A percentile compares a stretch with the other conserved stretches of the same genome.
Evolutionary conservation across 2,329 filamentous ascomycete species (phyloP).

Genomic region (Tolypocladium inflatum): DNA sequence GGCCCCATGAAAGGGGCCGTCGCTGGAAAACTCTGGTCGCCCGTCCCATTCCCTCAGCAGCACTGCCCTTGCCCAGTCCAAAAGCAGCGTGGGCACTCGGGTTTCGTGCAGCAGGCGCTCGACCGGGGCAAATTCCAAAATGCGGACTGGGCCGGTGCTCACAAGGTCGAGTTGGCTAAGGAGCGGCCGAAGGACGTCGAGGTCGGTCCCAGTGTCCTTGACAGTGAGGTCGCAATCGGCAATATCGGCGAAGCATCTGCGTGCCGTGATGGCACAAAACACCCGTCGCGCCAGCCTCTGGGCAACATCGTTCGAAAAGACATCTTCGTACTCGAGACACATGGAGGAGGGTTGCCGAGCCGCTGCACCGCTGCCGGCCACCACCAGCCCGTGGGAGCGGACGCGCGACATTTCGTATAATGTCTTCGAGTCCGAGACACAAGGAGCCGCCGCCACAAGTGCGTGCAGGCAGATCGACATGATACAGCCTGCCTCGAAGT

Average conservation of each 20-base stretch:
- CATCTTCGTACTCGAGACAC: slow-evolving; percentile 53
- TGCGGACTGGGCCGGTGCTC: slow-evolving; percentile 31
- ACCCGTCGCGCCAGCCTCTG: slow-evolving; percentile 48
- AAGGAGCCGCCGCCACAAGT: slow-evolving; percentile 47
- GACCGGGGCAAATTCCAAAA: slow-evolving; percentile 37
- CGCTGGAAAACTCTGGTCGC: slow-evolving; percentile 56
- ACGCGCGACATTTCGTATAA: slow-evolving; percentile 53
- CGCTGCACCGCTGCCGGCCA: slow-evolving; percentile 35
- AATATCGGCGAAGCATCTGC: slow-evolving; percentile 40
- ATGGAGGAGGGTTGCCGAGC: slow-evolving; percentile 37
- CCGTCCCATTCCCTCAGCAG: slow-evolving; percentile 78
- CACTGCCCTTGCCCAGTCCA: slow-evolving; percentile 67
- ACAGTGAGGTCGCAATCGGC: slow-evolving; percentile 23
- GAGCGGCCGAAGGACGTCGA: slow-evolving; percentile 37
- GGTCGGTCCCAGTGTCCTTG: slow-evolving; percentile 18
- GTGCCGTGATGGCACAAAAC: slow-evolving; percentile 45
- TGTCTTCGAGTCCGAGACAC: slow-evolving; percentile 34
- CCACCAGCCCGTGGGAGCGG: slow-evolving; percentile 41
- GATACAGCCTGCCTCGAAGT: slow-evolving; percentile 40
- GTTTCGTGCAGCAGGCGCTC: slow-evolving; percentile 49
- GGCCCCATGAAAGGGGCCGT: slow-evolving; percentile 67
- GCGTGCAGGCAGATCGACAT: slow-evolving; percentile 55
- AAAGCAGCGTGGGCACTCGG: slow-evolving; percentile 43
- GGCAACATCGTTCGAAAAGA: slow-evolving; percentile 51
- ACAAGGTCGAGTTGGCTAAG: slow-evolving; percentile 45